Base-by-base conservation (phyloP, 2,329 filamentous ascomycete species). In the Leptosphaerulina australis region DNA sequence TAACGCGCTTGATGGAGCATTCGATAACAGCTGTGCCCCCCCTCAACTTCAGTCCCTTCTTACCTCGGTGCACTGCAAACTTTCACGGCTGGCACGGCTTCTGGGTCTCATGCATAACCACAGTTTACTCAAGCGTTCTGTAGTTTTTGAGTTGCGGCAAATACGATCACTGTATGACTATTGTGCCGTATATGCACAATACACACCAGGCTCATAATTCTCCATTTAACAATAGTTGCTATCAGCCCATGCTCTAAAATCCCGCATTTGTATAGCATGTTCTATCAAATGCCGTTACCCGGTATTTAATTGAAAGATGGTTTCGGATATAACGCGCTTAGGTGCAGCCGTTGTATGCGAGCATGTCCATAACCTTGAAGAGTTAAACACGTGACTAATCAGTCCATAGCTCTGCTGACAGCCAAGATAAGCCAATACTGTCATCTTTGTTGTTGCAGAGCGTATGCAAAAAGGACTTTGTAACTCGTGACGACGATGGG, bases 221-320 rank as follows among this genome's bases (percentile, higher is more conserved):
- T 43, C 49, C 52, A 40, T 46, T 45, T 53, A 59, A 59, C 58
- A 41, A 44, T 52, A 43, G 38, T 39, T 33, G 45, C 38, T 26
- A 28, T 25, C 25, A 48, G 33, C 29, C 25, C 35, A 50, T 20
- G 25, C 30, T 33, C 14, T 29, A 17, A 28, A 28, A 43, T 44
- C 51, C 38, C 36, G 28, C 46, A 25, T n/a, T 31, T 15, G 8
- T 17, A n/a, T 15, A 28, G 25, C 12, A n/a, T 18, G 24, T 3
- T n/a, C 17, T 22, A 25, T 22, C 12, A 29, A 28, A n/a, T 39
- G 46, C 46, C 34, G 39, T 20, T 21, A 15, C 14, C 43, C 34
- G 15, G 11, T 7, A 12, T 38, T 18, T 5, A 25, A 14, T 18
- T 11, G 11, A 21, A 14, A 15, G 26, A 18, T 21, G 33, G 28